Evolutionary conservation across 2,329 filamentous ascomycete species (phyloP).

Genomic region (Xylaria multiplex): DNA sequence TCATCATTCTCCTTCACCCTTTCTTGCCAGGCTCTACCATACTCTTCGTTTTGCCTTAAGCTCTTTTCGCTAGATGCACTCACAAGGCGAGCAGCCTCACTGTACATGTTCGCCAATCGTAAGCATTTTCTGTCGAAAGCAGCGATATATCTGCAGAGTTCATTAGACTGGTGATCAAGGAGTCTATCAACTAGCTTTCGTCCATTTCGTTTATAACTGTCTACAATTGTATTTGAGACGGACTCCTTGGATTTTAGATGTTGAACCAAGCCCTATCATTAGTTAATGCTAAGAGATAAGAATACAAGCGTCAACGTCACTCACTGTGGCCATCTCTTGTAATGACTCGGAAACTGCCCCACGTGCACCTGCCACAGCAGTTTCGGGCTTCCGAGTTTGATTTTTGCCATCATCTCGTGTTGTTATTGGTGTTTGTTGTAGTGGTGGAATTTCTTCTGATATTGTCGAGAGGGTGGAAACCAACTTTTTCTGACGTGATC

Average conservation of each 20-base stretch:
- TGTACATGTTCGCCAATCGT: slow-evolving; percentile 18
- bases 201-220: slow-evolving; percentile 27
- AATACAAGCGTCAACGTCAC: not conserved
- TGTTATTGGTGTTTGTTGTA: not conserved
- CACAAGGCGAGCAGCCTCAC: slow-evolving; percentile 22
- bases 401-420: not conserved
- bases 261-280: slow-evolving; percentile 22
- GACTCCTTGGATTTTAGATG: slow-evolving; percentile 29
- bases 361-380: slow-evolving; percentile 15
- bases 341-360: slow-evolving; percentile 22
- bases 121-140: slow-evolving; percentile 28
- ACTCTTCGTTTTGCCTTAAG: not conserved
- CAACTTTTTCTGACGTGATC: slow-evolving; percentile 16
- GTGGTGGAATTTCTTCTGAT: not conserved
- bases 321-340: slow-evolving; percentile 28
- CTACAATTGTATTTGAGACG: slow-evolving; percentile 22
- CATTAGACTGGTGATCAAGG: slow-evolving; percentile 31
- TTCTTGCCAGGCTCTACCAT: slow-evolving; percentile 10
- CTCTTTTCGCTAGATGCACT: not conserved
- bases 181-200: slow-evolving; percentile 14
- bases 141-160: slow-evolving; percentile 20
- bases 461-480: not conserved
- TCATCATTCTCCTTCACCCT: slow-evolving; percentile 18
- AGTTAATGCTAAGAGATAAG: slow-evolving; percentile 7
- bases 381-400: slow-evolving; percentile 24